A percentile compares a stretch with the other conserved stretches of the same genome.
These are phyloP conservation scores for Escallonia herrerae DNA, from an alignment of 129 eudicot genomes.

Conservation along the genomic window DNA sequence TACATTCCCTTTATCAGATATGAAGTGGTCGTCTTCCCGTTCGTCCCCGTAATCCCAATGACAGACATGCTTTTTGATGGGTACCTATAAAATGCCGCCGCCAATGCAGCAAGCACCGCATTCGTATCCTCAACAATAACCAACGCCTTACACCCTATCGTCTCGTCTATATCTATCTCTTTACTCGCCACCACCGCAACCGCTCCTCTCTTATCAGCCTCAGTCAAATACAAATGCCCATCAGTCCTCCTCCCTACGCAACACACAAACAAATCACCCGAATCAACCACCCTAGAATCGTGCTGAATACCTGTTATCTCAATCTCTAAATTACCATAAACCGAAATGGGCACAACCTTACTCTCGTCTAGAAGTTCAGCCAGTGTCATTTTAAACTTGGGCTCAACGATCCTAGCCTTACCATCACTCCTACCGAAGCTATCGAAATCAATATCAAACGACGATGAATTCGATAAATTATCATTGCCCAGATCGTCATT, in stretches of 20 bases:
- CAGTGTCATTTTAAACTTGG: slow-evolving; percentile 78
- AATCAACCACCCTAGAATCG: slow-evolving; percentile 75
- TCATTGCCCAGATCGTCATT: slow-evolving; percentile 29
- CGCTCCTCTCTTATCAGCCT: slow-evolving; percentile 98
- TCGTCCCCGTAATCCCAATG: slow-evolving; percentile 81
- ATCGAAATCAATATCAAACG: slow-evolving; percentile 59
- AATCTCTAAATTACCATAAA: slow-evolving; percentile 83
- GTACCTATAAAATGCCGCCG: slow-evolving; percentile 75
- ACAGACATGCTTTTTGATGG: slow-evolving; percentile 75
- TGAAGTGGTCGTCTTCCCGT: slow-evolving; percentile 76
- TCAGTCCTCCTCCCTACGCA: slow-evolving; percentile 71
- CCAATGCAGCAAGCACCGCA: slow-evolving; percentile 63
- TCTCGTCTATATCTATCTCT: slow-evolving; percentile 83
- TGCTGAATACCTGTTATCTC: slow-evolving; percentile 88
- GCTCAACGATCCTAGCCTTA: slow-evolving; percentile 71
- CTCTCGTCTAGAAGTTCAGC: slow-evolving; percentile 94
- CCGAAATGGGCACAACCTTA: slow-evolving; percentile 76
- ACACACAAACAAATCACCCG: slow-evolving; percentile 92
- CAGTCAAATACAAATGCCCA: slow-evolving; percentile 71
- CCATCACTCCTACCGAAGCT: slow-evolving; percentile 34
- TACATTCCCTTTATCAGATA: slow-evolving; percentile 75
- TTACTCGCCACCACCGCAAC: slow-evolving; percentile 96
- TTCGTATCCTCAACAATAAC: slow-evolving; percentile 89
- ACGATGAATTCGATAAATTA: slow-evolving; percentile 28
- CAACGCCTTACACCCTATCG: slow-evolving; percentile 89